Conservation (phyloP, 1,284 basidiomycete species). For the Volvariella volvacea region DNA sequence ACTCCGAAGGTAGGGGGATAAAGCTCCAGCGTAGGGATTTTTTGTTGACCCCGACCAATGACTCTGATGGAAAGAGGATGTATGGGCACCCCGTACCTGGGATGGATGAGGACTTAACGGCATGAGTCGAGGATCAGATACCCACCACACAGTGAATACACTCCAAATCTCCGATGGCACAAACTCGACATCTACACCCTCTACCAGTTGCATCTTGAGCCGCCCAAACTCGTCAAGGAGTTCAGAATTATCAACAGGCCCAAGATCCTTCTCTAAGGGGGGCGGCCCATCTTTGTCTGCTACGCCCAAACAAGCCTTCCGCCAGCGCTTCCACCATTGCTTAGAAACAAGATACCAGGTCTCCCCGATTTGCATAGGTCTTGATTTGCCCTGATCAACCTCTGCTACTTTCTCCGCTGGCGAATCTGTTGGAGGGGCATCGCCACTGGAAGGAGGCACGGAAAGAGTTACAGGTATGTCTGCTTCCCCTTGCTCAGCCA, state of each 20-base stretch:
- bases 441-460: conserved; percentile 16
- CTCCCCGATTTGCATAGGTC: conserved; percentile 55
- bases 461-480: conserved; percentile 21
- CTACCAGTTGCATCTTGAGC: conserved; percentile 41
- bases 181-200: conserved; percentile 75
- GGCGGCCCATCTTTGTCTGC: conserved; percentile 60
- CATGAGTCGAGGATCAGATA: conserved; percentile 9
- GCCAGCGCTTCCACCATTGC: conserved; percentile 72
- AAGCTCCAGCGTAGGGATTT: conserved; percentile 67
- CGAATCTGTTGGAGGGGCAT: conserved; percentile 22
- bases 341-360: conserved; percentile 75
- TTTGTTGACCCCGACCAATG: conserved; percentile 48
- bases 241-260: conserved; percentile 67
- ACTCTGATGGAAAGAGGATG: conserved; percentile 60
- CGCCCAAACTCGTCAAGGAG: conserved; percentile 53
- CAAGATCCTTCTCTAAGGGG: conserved; percentile 50
- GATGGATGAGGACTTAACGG: neutral
- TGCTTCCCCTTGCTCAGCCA: conserved; percentile 58
- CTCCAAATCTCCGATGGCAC: conserved; percentile 73
- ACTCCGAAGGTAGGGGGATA: conserved; percentile 67
- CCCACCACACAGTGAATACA: conserved; percentile 62
- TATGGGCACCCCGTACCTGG: conserved; percentile 64
- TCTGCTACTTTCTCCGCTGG: conserved; percentile 39
- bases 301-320: conserved; percentile 59
- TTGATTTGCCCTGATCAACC: conserved; percentile 39